Percentiles rank a stretch among this genome's conserved stretches.
Evolutionary conservation across 495 filamentous ascomycete species (phyloP).

Genomic region (Melanomma pulvis-pyrius): DNA sequence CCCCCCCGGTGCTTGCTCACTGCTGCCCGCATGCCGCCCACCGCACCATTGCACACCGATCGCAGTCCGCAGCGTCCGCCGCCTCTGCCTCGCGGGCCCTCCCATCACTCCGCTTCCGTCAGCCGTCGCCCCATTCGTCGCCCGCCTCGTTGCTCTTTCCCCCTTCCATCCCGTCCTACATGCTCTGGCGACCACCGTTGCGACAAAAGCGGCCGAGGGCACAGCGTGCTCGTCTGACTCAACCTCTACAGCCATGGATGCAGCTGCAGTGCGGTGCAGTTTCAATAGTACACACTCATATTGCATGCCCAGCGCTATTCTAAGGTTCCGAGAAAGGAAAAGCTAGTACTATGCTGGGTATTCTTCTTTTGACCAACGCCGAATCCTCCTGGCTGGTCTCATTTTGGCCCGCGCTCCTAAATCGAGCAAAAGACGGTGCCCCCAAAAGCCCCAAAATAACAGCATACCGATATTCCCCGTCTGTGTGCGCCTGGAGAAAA

Average conservation of each 20-base stretch:
- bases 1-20: too few species aligned
- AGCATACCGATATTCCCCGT: conserved; percentile 13
- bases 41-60: too few species aligned
- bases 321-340: not conserved
- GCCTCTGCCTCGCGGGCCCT: too few species aligned
- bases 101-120: too few species aligned
- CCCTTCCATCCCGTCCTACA: too few species aligned
- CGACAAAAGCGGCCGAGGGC: too few species aligned
- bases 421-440: conserved; percentile 3
- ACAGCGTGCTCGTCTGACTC: too few species aligned
- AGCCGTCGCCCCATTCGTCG: too few species aligned
- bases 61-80: too few species aligned
- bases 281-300: not conserved
- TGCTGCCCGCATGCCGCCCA: too few species aligned
- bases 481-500: conserved; percentile 14
- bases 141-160: too few species aligned
- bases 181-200: not conserved
- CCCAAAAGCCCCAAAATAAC: conserved; percentile 25
- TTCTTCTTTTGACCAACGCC: conserved; percentile 32
- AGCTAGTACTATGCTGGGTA: conserved; percentile 18
- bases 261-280: not conserved
- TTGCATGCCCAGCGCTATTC: conserved; percentile 24
- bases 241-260: too few species aligned
- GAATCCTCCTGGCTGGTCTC: conserved; percentile 4
- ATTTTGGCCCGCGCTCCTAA: conserved; percentile 19